A percentile compares a stretch with the other conserved stretches of the same genome.
Evolutionary conservation across 176 grass and related monocot genomes (phyloP).

Genomic region (Ampelocalamus luodianensis): DNA sequence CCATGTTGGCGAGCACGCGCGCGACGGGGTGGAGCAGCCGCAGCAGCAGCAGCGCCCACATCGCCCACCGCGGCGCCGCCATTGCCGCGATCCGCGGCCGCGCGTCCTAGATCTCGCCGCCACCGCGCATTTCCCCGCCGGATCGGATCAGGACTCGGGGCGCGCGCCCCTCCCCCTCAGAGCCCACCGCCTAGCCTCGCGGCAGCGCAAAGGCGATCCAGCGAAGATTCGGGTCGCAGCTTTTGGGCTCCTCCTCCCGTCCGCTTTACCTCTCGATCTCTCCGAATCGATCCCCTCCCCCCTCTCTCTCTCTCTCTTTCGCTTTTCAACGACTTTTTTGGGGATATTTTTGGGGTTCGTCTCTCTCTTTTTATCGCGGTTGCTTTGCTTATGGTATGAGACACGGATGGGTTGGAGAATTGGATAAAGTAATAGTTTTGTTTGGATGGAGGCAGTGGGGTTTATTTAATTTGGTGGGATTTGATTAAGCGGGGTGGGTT

Average conservation of each 20-base stretch:
- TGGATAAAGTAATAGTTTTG: neutral
- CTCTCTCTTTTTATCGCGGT: constrained; percentile 25
- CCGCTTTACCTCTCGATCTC: neutral
- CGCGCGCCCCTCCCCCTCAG: neutral
- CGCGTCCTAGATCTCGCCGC: constrained; percentile 49
- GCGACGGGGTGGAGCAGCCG: constrained; percentile 50
- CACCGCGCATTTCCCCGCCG: constrained; percentile 50
- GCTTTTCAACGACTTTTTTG: neutral
- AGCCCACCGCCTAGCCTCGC: neutral
- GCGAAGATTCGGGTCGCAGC: constrained; percentile 40
- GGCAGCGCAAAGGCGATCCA: constrained; percentile 31
- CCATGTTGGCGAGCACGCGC: constrained; percentile 80
- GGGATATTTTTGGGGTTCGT: neutral
- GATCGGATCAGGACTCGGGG: neutral
- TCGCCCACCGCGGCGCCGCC: constrained; percentile 43
- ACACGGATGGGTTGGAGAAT: constrained; percentile 10
- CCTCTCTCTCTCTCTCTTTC: neutral
- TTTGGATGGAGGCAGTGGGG: too few species aligned
- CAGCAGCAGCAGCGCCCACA: constrained; percentile 45
- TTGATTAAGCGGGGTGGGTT: constrained; percentile 23
- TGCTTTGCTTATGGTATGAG: constrained; percentile 25
- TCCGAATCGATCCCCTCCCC: neutral
- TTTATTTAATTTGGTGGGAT: neutral
- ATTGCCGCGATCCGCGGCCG: constrained; percentile 45
- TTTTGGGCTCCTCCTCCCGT: constrained; percentile 27